Evolutionary conservation across 208 protist genomes (phyloP), one percentile per base, ranked within the genome.

Genomic region (Lotmaria passim): DNA sequence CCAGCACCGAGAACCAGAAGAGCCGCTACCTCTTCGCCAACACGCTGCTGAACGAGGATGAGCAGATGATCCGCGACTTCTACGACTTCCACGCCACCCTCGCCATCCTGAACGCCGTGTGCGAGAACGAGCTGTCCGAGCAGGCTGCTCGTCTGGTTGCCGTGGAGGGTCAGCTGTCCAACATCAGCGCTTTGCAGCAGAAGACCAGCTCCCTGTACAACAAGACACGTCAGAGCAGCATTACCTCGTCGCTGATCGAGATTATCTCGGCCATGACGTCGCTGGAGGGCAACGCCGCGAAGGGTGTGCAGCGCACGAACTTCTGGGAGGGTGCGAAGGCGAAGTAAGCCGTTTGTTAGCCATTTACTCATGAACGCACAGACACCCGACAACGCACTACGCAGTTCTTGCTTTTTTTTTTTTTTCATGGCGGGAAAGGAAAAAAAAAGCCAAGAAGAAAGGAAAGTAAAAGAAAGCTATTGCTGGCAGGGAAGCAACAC

Each of bases 241-340:
- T 96, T 73, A 96, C 91, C 17, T 89, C 91, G 33, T 87, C 89
- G 14, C 81, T 96, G 21, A 95, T 96, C 55, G 91, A 96, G 75
- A 93, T 96, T 87, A 87, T 96, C 58, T 93, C 87, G 3, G 90
- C 91, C 34, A 95, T 96, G 91, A 94, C 88, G 60, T 93, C 91
- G 47, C 74, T 96, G n/a, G 88, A 93, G 76, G 85, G 91, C 56
- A 92, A 80, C 58, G 52, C 85, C 24, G 85, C 84, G 5, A 94
- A 91, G 80, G 86, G 88, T 19, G 86, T 96, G 38, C 82, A 83
- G 77, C 83, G 88, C 34, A 85, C 60, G 67, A 89, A 93, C 36
- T 96, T 96, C 80, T 96, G 91, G 91, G 87, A 95, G 62, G 77
- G 81, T 47, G 59, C 67, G 48, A 79, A 73, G 47, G 71, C 65